phyloP scores from a whole-genome alignment of 257 asterid species.

The Scutellaria barbata region DNA sequence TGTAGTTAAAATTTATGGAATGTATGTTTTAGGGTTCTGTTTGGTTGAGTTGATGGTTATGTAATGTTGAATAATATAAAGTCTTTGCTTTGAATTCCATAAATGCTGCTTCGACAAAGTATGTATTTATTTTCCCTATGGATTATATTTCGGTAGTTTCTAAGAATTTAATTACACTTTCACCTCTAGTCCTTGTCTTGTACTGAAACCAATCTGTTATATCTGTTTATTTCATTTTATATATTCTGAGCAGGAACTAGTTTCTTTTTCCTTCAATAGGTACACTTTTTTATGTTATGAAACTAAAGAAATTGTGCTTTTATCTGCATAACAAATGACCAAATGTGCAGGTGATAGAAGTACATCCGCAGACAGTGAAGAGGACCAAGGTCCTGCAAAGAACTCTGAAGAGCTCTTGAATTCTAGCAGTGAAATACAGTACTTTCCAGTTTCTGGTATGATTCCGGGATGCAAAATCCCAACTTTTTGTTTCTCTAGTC shows the following conservation, averaged over 20 bases:
- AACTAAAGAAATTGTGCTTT: slow-evolving; percentile 14
- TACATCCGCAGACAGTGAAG: slow-evolving; percentile 51
- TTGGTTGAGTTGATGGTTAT: neutral
- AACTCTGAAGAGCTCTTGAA: slow-evolving; percentile 27
- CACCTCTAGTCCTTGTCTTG: slow-evolving; percentile 1
- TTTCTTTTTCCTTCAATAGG: neutral
- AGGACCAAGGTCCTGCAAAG: slow-evolving; percentile 39
- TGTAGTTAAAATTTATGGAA: slow-evolving; percentile 11
- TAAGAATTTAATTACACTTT: neutral
- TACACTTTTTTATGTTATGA: neutral
- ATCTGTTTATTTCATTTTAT: neutral
- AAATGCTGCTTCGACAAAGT: slow-evolving; percentile 14
- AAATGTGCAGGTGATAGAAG: slow-evolving; percentile 60
- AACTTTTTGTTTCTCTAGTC: slow-evolving; percentile 8
- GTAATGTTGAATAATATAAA: neutral
- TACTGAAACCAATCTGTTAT: neutral
- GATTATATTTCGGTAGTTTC: slow-evolving; percentile 11
- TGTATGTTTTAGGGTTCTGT: neutral
- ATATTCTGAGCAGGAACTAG: slow-evolving; percentile 14
- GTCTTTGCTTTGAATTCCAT: slow-evolving; percentile 11
- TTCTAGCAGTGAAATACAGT: slow-evolving; percentile 37
- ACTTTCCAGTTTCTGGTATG: slow-evolving; percentile 55
- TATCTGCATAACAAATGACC: slow-evolving; percentile 26
- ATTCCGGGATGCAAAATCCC: slow-evolving; percentile 21
- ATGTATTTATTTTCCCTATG: slow-evolving; percentile 14